A percentile compares a stretch with the other conserved stretches of the same genome.
Evolutionary conservation across 176 grass and related monocot genomes (phyloP).

Genomic region (Neostapfia colusana): DNA sequence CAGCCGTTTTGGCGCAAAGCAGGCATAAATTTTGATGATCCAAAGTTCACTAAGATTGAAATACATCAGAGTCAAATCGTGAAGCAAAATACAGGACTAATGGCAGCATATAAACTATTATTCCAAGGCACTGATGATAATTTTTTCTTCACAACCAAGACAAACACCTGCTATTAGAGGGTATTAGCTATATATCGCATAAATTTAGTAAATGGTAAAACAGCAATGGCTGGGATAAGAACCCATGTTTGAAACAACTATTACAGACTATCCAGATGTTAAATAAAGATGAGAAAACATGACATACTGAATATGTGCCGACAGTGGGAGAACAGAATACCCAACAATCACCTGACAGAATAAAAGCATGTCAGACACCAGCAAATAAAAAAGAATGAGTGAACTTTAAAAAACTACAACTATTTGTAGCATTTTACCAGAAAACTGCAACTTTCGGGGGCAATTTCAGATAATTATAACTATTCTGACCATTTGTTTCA

Average conservation of each 20-base stretch:
- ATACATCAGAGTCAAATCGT: constrained; percentile 12
- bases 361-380: constrained; percentile 41
- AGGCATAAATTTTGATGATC: neutral
- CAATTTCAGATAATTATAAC: too few relatives aligned
- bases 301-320: constrained; percentile 92
- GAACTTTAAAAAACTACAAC: too few relatives aligned
- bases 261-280: neutral
- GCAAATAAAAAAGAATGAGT: constrained; percentile 21
- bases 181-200: constrained; percentile 24
- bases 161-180: neutral
- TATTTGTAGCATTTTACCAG: too few relatives aligned
- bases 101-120: neutral
- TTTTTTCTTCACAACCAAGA: neutral
- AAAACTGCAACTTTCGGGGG: too few relatives aligned
- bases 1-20: constrained; percentile 12
- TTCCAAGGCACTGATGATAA: constrained; percentile 13
- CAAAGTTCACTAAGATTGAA: constrained; percentile 13
- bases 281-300: constrained; percentile 33
- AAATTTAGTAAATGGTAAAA: constrained; percentile 25
- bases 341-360: constrained; percentile 72
- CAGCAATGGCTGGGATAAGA: constrained; percentile 19
- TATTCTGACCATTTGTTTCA: too few relatives aligned
- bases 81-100: constrained; percentile 3
- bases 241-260: constrained; percentile 7
- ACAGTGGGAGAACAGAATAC: constrained; percentile 90